Evolutionary conservation across 305 asterid species (phyloP).

Genomic region (Striga hermonthica): DNA sequence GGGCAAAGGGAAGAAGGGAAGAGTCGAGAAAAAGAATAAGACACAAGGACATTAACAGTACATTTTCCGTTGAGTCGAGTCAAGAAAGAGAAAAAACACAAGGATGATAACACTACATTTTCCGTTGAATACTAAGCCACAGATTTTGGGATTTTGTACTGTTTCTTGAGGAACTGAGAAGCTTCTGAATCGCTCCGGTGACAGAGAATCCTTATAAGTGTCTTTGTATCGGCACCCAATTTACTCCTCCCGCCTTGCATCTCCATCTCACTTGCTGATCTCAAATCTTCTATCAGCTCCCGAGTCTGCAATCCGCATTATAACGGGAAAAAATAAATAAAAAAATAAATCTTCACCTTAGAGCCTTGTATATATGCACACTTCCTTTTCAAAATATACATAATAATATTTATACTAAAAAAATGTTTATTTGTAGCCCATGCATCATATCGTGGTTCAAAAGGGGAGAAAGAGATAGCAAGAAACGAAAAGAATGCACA

Average conservation of each 20-base stretch:
- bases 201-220: slow-evolving; percentile 77
- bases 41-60: no score
- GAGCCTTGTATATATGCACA: neutral
- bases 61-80: no score
- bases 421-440: neutral
- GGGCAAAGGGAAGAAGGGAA: no score
- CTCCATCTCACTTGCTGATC: slow-evolving; percentile 73
- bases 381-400: neutral
- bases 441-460: no score
- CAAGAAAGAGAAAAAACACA: no score
- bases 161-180: slow-evolving; percentile 97
- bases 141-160: slow-evolving; percentile 89
- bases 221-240: slow-evolving; percentile 82
- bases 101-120: no score
- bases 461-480: no score
- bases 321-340: no score
- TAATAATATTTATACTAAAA: neutral
- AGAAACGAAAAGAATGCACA: no score
- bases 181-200: slow-evolving; percentile 92
- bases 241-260: slow-evolving; percentile 76
- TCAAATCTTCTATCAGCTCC: slow-evolving; percentile 85
- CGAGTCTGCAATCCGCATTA: slow-evolving; percentile 54
- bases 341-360: no score
- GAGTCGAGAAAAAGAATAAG: no score
- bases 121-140: slow-evolving; percentile 7